phyloP scores from a whole-genome alignment of 495 filamentous ascomycete genomes.

The Gamarada debralockiae region DNA sequence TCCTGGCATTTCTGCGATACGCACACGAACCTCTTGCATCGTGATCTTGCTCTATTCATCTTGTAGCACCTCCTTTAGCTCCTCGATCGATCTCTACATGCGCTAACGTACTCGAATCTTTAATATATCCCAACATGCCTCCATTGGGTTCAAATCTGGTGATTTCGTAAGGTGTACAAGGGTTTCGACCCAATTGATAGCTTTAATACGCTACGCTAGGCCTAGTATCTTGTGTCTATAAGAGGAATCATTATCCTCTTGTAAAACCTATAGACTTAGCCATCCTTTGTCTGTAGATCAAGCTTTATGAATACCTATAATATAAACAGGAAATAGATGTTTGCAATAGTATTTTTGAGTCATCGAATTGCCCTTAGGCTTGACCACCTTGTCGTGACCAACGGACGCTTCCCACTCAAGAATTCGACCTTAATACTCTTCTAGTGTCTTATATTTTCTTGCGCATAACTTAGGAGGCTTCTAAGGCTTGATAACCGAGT shows the following conservation, averaged over 20 bases:
- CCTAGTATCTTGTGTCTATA: not conserved
- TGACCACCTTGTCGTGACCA: not conserved
- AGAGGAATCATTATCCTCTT: constrained; percentile 6
- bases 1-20: constrained; percentile 3
- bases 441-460: not conserved
- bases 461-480: constrained; percentile 9
- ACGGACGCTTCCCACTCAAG: constrained; percentile 2
- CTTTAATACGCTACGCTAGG: not conserved
- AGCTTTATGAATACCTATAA: too few species aligned
- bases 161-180: constrained; percentile 4
- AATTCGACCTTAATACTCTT: not conserved
- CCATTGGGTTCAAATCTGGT: constrained; percentile 9
- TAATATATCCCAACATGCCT: constrained; percentile 6
- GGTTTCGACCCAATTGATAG: not conserved
- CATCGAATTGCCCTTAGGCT: constrained; percentile 13
- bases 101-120: constrained; percentile 1
- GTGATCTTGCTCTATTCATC: constrained; percentile 10
- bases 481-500: too few species aligned
- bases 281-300: too few species aligned
- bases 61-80: constrained; percentile 5
- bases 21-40: constrained; percentile 1
- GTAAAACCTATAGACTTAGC: constrained; percentile 7
- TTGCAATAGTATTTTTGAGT: constrained; percentile 15
- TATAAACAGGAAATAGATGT: constrained; percentile 8
- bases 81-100: not conserved